phyloP scores from a whole-genome alignment of 257 asterid genomes.

The Solanum gandarillasii region DNA sequence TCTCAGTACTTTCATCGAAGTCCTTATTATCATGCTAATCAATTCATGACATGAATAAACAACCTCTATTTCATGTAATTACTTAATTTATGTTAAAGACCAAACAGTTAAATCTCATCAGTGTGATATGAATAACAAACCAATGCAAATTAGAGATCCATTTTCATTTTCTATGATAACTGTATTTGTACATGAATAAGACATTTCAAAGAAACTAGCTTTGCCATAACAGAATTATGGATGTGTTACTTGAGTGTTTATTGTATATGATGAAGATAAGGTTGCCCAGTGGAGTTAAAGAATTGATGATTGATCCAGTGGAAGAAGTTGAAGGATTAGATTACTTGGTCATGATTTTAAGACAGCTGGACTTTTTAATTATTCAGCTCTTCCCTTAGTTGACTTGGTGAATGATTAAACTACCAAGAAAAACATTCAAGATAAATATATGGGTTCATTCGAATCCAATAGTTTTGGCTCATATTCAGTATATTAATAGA shows the following conservation, averaged over 20 bases:
- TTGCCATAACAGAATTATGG: not conserved
- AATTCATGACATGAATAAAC: not conserved
- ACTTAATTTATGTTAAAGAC: not conserved
- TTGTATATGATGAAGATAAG: too few species aligned
- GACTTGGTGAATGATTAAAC: too few species aligned
- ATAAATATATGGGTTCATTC: too few species aligned
- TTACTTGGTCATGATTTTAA: conserved; percentile 28
- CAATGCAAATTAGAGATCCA: too few species aligned
- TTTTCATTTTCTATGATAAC: not conserved
- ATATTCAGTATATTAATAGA: too few species aligned
- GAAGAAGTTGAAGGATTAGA: conserved; percentile 13
- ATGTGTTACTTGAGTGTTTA: too few species aligned
- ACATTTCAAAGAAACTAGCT: not conserved
- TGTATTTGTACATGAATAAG: not conserved
- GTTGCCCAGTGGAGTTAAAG: not conserved
- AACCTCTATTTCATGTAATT: not conserved
- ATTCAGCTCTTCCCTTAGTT: not conserved
- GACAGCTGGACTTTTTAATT: conserved; percentile 1
- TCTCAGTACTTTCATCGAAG: not conserved
- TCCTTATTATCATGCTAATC: not conserved
- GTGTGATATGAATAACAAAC: not conserved
- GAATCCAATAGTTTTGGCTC: too few species aligned
- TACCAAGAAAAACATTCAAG: too few species aligned
- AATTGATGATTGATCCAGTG: conserved; percentile 24
- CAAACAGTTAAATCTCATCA: not conserved